A percentile compares a stretch with the other conserved stretches of the same genome.
Conservation (phyloP, 169 alveolate genomes). For the Amoebophrya sp. region DNA sequence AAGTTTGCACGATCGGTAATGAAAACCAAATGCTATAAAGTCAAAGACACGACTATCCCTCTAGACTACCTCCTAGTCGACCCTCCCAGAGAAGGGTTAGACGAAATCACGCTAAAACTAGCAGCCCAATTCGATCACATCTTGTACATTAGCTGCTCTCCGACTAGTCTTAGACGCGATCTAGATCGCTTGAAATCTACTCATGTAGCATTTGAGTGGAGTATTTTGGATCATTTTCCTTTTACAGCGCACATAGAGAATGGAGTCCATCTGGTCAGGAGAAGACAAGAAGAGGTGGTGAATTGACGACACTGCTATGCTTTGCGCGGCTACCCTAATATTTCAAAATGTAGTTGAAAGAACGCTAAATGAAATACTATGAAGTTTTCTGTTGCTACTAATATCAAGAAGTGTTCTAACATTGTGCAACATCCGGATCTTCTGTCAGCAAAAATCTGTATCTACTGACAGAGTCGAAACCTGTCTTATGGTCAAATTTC, state of each 20-base stretch:
- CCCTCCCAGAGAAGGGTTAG: neutral
- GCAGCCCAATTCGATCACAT: neutral
- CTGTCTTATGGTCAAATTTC: too few relatives aligned
- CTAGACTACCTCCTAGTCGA: too few relatives aligned
- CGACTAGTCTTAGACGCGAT: neutral
- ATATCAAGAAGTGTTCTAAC: too few relatives aligned
- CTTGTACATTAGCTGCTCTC: neutral
- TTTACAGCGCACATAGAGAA: neutral
- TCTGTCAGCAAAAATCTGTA: too few relatives aligned
- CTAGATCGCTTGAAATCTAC: neutral
- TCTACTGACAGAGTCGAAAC: too few relatives aligned
- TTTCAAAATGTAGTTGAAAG: too few relatives aligned
- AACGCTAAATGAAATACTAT: too few relatives aligned
- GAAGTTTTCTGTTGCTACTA: too few relatives aligned
- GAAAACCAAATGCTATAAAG: neutral
- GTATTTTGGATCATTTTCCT: neutral
- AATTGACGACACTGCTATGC: too few relatives aligned
- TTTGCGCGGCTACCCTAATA: too few relatives aligned
- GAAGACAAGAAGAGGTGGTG: neutral
- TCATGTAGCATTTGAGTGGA: neutral
- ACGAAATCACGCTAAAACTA: neutral
- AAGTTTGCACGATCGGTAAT: neutral
- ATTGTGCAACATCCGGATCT: too few relatives aligned
- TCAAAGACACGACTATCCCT: neutral
- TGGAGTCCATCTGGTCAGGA: neutral